phyloP scores from a whole-genome alignment of 140 eudicot genomes.

The Oenanthe javanica region DNA sequence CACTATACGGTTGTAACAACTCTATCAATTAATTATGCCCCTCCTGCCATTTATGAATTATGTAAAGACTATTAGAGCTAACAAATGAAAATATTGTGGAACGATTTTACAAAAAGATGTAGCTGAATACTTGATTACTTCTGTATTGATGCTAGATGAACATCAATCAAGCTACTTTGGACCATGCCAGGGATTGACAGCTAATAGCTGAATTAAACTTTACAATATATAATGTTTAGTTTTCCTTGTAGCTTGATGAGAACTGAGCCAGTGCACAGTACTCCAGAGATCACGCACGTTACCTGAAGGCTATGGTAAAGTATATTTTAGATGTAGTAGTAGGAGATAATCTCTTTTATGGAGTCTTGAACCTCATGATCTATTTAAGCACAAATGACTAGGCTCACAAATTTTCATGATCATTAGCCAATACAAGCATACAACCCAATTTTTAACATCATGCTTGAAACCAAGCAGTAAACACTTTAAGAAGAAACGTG shows the following conservation, averaged over 20 bases:
- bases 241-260: not conserved
- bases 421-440: not conserved
- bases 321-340: not conserved
- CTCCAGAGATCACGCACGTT: not conserved
- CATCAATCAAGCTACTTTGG: no score
- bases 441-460: not conserved
- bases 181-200: not conserved
- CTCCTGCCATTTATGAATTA: not conserved
- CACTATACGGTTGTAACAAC: no score
- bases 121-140: no score
- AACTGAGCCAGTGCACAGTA: not conserved
- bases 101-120: not conserved
- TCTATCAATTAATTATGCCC: not conserved
- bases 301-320: not conserved
- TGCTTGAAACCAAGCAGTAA: not conserved
- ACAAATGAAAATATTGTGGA: not conserved
- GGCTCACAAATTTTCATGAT: not conserved
- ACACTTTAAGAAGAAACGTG: not conserved
- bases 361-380: conserved; percentile 1
- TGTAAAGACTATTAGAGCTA: not conserved
- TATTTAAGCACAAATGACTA: not conserved
- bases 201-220: not conserved
- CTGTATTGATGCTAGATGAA: no score
- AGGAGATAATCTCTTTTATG: not conserved
- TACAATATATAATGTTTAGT: not conserved